Evolutionary conservation across 352 stramenopile species (phyloP), one percentile per base, ranked within the genome.

Genomic region (Blastocystis sp.): DNA sequence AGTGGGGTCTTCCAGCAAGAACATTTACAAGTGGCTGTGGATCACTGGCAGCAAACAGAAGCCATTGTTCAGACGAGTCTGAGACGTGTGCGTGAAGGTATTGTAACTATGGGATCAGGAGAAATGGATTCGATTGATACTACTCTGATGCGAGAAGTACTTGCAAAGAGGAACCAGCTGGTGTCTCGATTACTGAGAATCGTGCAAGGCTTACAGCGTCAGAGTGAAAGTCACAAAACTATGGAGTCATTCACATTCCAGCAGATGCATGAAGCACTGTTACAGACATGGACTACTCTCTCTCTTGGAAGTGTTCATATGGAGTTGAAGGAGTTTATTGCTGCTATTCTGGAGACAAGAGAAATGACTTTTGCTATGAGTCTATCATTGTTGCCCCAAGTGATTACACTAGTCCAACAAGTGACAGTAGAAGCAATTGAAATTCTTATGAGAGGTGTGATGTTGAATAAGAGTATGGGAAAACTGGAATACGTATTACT

Each of bases 401-500:
- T 83, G 49, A n/a, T 83, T 21, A 52, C 14, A 16, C 46, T 83
- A 56, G 24, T 77, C 29, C 6, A 77, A 37, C 65, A 77, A 51
- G 32, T 77, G 11, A 42, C 56, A 16, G 43, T 77, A 51, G 27
- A 35, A 11, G 71, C 51, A 24, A 51, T 65, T 35, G 71, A 83
- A 12, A 16, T 83, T 29, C 51, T 83, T 37, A 19, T 83, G 49
- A 52, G 71, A 27, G 71, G 71, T 49, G 65, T 87, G 16, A 1
- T 87, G 32, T 32, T 87, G 65, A 78, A 87, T 37, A 87, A 74
- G 57, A 51, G 35, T 7, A 66, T 87, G 42, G 43, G 59, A n/a
- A 87, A 87, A 43, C 65, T 87, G 59, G 37, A 87, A 37, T 87
- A 87, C 21, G 65, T 87, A 42, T 69, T 58, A 21, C 29, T 87